Base-by-base conservation (phyloP, 169 alveolate genomes). In the Cryptosporidium canis region DNA sequence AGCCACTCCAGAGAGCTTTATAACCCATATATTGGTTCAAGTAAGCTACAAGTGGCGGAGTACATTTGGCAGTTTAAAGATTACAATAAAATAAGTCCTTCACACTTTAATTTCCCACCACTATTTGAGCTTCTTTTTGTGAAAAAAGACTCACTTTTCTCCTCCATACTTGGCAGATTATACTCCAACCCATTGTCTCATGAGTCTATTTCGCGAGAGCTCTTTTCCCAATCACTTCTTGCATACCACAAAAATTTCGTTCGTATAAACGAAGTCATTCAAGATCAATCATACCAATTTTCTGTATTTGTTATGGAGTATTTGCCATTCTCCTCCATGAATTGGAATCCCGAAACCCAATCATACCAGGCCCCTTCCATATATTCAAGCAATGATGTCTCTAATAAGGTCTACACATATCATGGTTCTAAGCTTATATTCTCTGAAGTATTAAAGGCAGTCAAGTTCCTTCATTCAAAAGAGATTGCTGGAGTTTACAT, bases 221-320 rank as follows among this genome's bases (percentile, higher is more conserved):
- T 77, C 35, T 31, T 58, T 33, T 55, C 70, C 18, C 87, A 77
- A 77, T 58, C 77, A 39, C 48, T 56, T 11, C 39, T 77, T 37
- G 39, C 7, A 31, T 33, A 21, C 37, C 87, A 77, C 21, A 35
- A 18, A 35, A 77, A 77, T 35, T 55, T 77, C 44, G 64, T 77
- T 7, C 65, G 72, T 55, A 77, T 77, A 3, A 61, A 77, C 29
- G 87, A 77, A 45, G 64, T 77, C 21, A 56, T 77, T 27, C 66
- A 56, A 14, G 68, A 63, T 14, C 37, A 55, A 39, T 55, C 58
- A 35, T 77, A 43, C 21, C 77, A 71, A 21, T 77, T 55, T 41
- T 43, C 77, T 24, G 48, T 63, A 2, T 77, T 77, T 61, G 87
- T 77, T 1, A 55, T 58, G 87, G 87, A 77, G 37, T 77, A 77